phyloP scores from a whole-genome alignment of 305 asterid species.

The Solanum hybrid region DNA sequence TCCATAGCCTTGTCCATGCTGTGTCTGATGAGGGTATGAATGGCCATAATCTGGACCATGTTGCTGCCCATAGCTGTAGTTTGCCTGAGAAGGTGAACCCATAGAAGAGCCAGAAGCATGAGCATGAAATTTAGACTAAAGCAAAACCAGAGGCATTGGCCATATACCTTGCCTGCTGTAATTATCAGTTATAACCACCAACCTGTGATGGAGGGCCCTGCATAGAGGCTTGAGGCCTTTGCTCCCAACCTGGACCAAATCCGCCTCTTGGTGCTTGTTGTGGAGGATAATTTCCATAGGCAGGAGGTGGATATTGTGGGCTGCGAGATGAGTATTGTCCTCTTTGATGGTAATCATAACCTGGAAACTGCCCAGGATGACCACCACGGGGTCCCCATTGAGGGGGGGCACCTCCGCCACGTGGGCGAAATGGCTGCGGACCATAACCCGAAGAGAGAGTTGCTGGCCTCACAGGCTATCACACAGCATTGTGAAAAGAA shows the following conservation, averaged over 20 bases:
- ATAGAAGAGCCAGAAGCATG: slow-evolving; percentile 1
- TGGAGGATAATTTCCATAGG: slow-evolving; percentile 76
- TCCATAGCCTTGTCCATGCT: slow-evolving; percentile 55
- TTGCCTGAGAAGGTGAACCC: slow-evolving; percentile 36
- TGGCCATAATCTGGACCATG: slow-evolving; percentile 70
- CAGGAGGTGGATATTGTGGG: slow-evolving; percentile 52
- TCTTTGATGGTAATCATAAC: slow-evolving; percentile 73
- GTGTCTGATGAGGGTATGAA: slow-evolving; percentile 46
- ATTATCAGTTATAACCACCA: slow-evolving; percentile 14
- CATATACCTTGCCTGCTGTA: not conserved
- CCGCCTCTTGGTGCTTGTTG: slow-evolving; percentile 65
- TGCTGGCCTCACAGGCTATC: slow-evolving; percentile 59
- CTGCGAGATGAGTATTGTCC: slow-evolving; percentile 66
- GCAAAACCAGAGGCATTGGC: not conserved
- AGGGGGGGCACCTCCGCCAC: slow-evolving; percentile 54
- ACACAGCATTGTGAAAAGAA: not conserved
- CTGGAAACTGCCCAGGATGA: slow-evolving; percentile 52
- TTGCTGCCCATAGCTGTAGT: slow-evolving; percentile 76
- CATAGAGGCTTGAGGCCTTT: slow-evolving; percentile 65
- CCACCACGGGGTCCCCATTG: slow-evolving; percentile 88
- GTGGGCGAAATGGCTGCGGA: slow-evolving; percentile 80
- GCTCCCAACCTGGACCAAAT: slow-evolving; percentile 89
- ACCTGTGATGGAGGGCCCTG: slow-evolving; percentile 66
- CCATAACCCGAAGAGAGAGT: slow-evolving; percentile 63
- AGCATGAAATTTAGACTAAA: not conserved